Base-by-base conservation (phyloP, 768 basidiomycete genomes). In the Sarcodon sp. region DNA sequence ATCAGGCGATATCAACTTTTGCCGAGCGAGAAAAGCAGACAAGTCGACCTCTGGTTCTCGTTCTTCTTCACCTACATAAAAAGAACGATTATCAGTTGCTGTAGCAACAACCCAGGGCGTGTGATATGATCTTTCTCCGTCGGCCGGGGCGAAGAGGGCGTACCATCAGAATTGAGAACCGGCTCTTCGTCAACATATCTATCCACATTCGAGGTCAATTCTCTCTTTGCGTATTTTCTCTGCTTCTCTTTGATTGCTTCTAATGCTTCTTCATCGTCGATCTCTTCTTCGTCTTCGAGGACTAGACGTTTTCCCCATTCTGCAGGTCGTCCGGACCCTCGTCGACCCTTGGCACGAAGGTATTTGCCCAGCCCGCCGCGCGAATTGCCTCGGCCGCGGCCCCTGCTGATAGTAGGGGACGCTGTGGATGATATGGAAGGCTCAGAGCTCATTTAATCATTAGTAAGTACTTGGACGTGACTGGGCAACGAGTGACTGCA, bases 351-450 rank as follows among this genome's bases (percentile, higher is more conserved):
- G 9, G 85, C 81, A 27, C 84, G 77, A 15, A 87, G 69, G 56
- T 81, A 83, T 63, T 87, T 87, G 0, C 84, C 84, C 3, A 78
- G 64, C 2, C 83, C 82, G 1, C 84, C 83, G 46, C 82, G 71
- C 46, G 79, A 76, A 56, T 71, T 74, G 21, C 76, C 71, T 49
- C 76, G 63, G 0, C 77, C 77, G 49, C 76, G 63, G 0, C 77
- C 76, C 3, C 77, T 70, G 7, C 62, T 55, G 2, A 4, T 4
- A 4, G 21, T 4, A 27, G 21, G 21, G 21, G 21, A 27, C 4
- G 21, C 4, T 27, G 21, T 27, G 21, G 21, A 27, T 27, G 21
- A 27, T 27, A 4, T 3, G 21, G 21, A 27, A 27, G 21, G 21
- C 21, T 27, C 21, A 27, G 21, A 27, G 21, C 21, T 27, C 21